phyloP scores from a whole-genome alignment of 2,329 filamentous ascomycete genomes.

The Cercospora citrullina region DNA sequence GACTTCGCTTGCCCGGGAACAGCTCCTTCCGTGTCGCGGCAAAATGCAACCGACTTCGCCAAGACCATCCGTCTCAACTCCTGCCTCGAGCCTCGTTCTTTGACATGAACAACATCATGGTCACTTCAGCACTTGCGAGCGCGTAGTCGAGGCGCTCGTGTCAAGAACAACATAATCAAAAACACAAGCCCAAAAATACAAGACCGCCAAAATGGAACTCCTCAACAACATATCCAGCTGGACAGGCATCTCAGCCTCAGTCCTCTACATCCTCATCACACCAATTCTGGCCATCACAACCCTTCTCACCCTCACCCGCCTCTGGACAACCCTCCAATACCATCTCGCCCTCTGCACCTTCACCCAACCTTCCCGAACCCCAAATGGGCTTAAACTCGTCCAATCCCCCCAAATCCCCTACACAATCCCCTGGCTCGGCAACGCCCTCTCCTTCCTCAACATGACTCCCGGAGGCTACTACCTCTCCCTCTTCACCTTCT shows the following conservation, averaged over 20 bases:
- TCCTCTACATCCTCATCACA: not conserved
- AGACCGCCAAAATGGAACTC: not conserved
- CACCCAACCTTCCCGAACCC: not conserved
- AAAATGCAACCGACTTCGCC: not conserved
- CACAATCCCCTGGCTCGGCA: constrained; percentile 35
- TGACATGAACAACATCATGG: not conserved
- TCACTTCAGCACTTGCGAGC: not conserved
- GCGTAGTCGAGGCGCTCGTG: not conserved
- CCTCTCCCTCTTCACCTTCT: constrained; percentile 30
- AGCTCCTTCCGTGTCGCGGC: not conserved
- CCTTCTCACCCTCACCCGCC: constrained; percentile 19
- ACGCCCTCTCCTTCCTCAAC: constrained; percentile 33
- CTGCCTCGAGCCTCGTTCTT: not conserved
- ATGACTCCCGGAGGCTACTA: constrained; percentile 33
- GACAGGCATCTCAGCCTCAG: not conserved
- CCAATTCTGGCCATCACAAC: constrained; percentile 21
- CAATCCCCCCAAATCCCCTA: constrained; percentile 34
- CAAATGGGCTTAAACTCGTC: constrained; percentile 22
- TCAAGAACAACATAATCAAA: too few species aligned
- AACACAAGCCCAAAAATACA: not conserved
- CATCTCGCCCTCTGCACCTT: constrained; percentile 24
- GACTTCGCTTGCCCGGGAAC: not conserved
- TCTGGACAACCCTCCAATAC: constrained; percentile 31
- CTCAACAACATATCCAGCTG: not conserved
- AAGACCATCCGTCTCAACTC: not conserved